phyloP scores from a whole-genome alignment of 2,329 filamentous ascomycete species.

The Botrytis tulipae region DNA sequence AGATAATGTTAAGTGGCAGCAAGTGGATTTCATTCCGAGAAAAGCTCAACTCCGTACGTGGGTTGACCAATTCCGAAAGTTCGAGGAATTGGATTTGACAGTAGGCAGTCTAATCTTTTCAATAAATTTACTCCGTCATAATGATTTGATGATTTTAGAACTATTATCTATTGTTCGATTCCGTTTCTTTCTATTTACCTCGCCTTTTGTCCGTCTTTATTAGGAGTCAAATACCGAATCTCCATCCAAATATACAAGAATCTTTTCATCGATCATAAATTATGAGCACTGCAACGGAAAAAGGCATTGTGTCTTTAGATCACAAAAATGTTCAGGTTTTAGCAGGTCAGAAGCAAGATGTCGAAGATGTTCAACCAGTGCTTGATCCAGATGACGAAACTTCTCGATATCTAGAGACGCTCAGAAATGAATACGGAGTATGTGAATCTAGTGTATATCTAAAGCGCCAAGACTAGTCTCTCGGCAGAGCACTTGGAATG shows the following conservation, averaged over 20 bases:
- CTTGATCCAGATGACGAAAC: neutral
- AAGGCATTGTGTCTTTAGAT: neutral
- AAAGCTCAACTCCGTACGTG: neutral
- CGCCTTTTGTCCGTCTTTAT: too few relatives aligned
- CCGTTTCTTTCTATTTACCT: neutral
- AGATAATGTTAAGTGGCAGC: neutral
- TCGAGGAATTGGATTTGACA: neutral
- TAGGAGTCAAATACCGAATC: neutral
- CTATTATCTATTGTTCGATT: neutral
- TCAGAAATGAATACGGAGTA: neutral
- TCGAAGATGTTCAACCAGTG: neutral
- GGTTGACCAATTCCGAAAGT: neutral
- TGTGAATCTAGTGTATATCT: neutral
- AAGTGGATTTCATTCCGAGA: neutral
- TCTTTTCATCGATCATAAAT: neutral
- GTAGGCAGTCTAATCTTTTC: neutral
- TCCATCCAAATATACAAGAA: neutral
- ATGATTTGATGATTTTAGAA: neutral
- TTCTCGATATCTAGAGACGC: neutral
- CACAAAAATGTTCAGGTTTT: too few relatives aligned
- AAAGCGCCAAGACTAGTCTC: neutral
- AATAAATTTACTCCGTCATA: accelerated
- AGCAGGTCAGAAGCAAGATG: neutral
- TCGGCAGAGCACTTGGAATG: neutral
- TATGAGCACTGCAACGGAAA: neutral